These are phyloP conservation scores for Leishmania major DNA, from an alignment of 208 protist genomes.

Conservation along the genomic window DNA sequence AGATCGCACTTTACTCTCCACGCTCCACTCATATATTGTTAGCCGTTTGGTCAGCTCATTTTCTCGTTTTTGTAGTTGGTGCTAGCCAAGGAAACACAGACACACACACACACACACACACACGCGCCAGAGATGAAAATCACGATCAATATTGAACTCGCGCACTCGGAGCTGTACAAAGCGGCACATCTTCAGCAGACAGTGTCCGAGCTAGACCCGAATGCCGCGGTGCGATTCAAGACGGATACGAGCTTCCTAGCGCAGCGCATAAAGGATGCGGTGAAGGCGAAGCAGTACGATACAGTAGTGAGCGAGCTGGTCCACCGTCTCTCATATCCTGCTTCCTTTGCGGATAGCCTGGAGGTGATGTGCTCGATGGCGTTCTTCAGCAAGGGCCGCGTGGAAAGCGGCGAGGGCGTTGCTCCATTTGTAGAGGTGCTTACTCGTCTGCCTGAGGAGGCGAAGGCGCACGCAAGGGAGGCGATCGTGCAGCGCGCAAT, in stretches of 20 bases:
- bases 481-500: conserved; percentile 77
- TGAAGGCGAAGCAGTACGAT: conserved; percentile 57
- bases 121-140: conserved; percentile 64
- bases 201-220: conserved; percentile 46
- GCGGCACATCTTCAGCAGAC: conserved; percentile 53
- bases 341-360: conserved; percentile 53
- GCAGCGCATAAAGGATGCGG: conserved; percentile 53
- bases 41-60: neutral
- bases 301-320: conserved; percentile 59
- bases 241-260: conserved; percentile 68
- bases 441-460: conserved; percentile 49
- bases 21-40: neutral
- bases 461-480: conserved; percentile 44
- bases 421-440: conserved; percentile 71
- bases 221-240: conserved; percentile 44
- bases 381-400: conserved; percentile 72
- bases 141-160: conserved; percentile 78
- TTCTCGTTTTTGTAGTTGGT: conserved; percentile 15
- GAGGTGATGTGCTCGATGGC: conserved; percentile 65
- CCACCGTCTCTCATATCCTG: conserved; percentile 50
- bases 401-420: conserved; percentile 56
- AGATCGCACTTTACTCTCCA: neutral
- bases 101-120: neutral
- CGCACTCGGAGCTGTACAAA: conserved; percentile 56
- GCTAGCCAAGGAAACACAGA: neutral